Evolutionary conservation across 495 filamentous ascomycete species (phyloP).

Genomic region (Penicillium fimorum): DNA sequence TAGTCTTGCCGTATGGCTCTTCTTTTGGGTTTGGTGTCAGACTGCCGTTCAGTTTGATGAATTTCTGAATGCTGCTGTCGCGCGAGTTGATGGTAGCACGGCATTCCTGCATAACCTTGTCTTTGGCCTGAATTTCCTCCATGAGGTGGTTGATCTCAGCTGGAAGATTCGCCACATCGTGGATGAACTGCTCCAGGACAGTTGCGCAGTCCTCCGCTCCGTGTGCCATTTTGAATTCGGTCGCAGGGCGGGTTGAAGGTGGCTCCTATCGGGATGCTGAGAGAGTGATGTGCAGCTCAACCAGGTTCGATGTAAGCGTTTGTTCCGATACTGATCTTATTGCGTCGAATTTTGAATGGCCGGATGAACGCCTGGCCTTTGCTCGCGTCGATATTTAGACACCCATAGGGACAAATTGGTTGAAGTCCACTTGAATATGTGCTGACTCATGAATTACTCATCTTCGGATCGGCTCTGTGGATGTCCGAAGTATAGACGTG

Average conservation of each 20-base stretch:
- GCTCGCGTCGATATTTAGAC: neutral
- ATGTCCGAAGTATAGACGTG: neutral
- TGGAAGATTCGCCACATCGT: conserved; percentile 86
- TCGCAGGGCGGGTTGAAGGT: conserved; percentile 1
- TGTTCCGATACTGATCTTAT: neutral
- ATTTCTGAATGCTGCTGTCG: conserved; percentile 84
- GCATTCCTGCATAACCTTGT: conserved; percentile 73
- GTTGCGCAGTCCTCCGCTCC: conserved; percentile 73
- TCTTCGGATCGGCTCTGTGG: neutral
- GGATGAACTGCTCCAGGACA: conserved; percentile 90
- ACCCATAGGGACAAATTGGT: neutral
- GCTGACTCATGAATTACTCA: conserved; percentile 3
- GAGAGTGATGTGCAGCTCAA: neutral
- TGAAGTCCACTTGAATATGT: neutral
- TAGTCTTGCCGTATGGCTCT: conserved; percentile 65
- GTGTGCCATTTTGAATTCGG: conserved; percentile 33
- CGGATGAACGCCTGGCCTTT: neutral
- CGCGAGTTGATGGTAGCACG: conserved; percentile 69
- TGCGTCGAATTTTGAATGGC: neutral
- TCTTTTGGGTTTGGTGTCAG: conserved; percentile 83
- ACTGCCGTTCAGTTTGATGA: conserved; percentile 81
- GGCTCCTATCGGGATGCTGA: neutral
- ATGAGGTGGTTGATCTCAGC: conserved; percentile 89
- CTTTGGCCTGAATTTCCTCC: conserved; percentile 92
- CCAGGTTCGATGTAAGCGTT: neutral